Evolutionary conservation across 2,329 filamentous ascomycete genomes (phyloP).

Genomic region (Coleophoma eucalyptorum): DNA sequence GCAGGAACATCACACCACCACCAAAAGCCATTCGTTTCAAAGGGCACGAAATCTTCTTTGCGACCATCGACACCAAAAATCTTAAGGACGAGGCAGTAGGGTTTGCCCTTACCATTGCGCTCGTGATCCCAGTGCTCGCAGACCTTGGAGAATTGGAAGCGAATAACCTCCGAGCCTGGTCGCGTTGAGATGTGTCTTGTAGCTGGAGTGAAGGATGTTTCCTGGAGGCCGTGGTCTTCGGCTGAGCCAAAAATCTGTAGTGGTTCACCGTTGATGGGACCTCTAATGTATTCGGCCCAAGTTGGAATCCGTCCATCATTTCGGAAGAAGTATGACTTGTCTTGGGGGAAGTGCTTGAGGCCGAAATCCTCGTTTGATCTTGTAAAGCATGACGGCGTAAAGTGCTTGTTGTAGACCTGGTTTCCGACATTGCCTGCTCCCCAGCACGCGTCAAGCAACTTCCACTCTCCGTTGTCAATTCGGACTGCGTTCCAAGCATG

Average conservation of each 20-base stretch:
- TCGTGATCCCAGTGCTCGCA: constrained; percentile 83
- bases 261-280: constrained; percentile 46
- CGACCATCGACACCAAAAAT: constrained; percentile 64
- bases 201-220: constrained; percentile 58
- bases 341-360: constrained; percentile 70
- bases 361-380: constrained; percentile 76
- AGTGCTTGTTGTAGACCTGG: constrained; percentile 60
- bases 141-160: constrained; percentile 76
- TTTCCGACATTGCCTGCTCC: constrained; percentile 70
- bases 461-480: constrained; percentile 86
- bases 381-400: constrained; percentile 60
- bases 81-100: constrained; percentile 66
- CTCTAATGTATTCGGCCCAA: constrained; percentile 82
- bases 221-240: constrained; percentile 46
- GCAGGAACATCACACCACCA: constrained; percentile 78
- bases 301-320: constrained; percentile 61
- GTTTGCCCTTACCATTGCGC: constrained; percentile 59
- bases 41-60: constrained; percentile 63
- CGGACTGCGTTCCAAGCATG: constrained; percentile 94
- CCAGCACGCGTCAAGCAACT: constrained; percentile 90
- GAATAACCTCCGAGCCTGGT: constrained; percentile 50
- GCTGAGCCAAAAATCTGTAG: constrained; percentile 42
- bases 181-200: constrained; percentile 57
- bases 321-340: constrained; percentile 68
- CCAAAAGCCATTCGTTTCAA: constrained; percentile 74